These are phyloP conservation scores for Citrus cavaleriei DNA, from an alignment of 345 rosid species.

Conservation along the genomic window DNA sequence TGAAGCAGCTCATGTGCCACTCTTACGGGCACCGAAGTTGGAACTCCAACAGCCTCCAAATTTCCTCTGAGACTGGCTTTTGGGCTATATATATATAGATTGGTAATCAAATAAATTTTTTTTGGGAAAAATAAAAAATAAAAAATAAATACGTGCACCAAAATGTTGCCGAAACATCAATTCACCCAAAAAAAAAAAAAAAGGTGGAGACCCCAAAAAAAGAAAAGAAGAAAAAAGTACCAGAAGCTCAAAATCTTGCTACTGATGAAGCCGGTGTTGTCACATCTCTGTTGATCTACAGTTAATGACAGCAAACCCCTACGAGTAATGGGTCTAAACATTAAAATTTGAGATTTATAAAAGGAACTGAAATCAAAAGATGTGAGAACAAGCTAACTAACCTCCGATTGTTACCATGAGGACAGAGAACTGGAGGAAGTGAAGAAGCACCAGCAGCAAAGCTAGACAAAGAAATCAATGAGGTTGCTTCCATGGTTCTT, in stretches of 20 bases:
- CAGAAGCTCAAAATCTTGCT: constrained; percentile 21
- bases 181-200: neutral
- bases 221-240: neutral
- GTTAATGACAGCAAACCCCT: constrained; percentile 13
- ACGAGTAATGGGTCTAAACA: neutral
- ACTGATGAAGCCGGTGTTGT: neutral
- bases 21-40: constrained; percentile 83
- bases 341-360: neutral
- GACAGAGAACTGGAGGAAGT: constrained; percentile 18
- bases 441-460: constrained; percentile 11
- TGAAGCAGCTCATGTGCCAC: constrained; percentile 84
- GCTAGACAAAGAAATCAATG: constrained; percentile 24
- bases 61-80: constrained; percentile 30
- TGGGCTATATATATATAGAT: constrained; percentile 16
- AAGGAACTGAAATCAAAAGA: neutral
- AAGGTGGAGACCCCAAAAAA: too few species aligned
- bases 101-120: neutral
- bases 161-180: neutral
- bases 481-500: constrained; percentile 30
- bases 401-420: constrained; percentile 20
- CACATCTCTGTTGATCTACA: constrained; percentile 5
- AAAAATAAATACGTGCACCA: too few species aligned
- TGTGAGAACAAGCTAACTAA: neutral
- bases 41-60: constrained; percentile 45
- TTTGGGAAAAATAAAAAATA: too few species aligned